Conservation (phyloP, 2,329 filamentous ascomycete genomes). For the Didymella pinodella region DNA sequence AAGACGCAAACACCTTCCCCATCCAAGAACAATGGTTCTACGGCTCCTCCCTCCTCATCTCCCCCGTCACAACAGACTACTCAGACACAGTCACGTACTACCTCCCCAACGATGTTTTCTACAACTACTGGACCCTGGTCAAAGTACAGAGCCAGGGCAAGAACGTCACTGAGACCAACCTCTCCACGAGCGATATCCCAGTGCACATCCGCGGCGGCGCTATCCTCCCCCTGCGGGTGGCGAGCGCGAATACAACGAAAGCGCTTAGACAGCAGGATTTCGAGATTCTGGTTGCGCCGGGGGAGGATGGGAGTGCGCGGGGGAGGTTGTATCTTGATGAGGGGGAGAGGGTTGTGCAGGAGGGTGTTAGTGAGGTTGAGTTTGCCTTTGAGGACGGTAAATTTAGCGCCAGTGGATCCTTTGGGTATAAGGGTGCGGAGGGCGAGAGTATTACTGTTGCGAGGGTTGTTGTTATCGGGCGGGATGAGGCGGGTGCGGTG, state of each 20-base stretch:
- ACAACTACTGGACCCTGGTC: slow-evolving; percentile 65
- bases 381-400: slow-evolving; percentile 66
- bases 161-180: slow-evolving; percentile 54
- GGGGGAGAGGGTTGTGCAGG: slow-evolving; percentile 71
- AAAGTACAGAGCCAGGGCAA: slow-evolving; percentile 57
- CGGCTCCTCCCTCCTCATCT: slow-evolving; percentile 64
- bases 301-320: slow-evolving; percentile 66
- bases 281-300: slow-evolving; percentile 73
- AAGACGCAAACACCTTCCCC: slow-evolving; percentile 60
- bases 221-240: slow-evolving; percentile 67
- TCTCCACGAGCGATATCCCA: slow-evolving; percentile 66
- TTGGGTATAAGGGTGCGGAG: slow-evolving; percentile 55
- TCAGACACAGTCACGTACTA: slow-evolving; percentile 63
- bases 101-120: slow-evolving; percentile 66
- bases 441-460: slow-evolving; percentile 37
- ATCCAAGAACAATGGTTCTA: slow-evolving; percentile 68
- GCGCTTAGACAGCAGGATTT: slow-evolving; percentile 72
- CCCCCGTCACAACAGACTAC: slow-evolving; percentile 63
- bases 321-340: slow-evolving; percentile 81
- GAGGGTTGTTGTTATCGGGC: slow-evolving; percentile 42
- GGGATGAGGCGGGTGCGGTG: slow-evolving; percentile 20
- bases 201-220: slow-evolving; percentile 71
- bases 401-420: slow-evolving; percentile 62
- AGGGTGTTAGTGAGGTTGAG: slow-evolving; percentile 62
- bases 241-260: slow-evolving; percentile 67